Percentiles rank a stretch among this genome's conserved stretches.
These are phyloP conservation scores for Salix purpurea DNA, from an alignment of 345 rosid genomes.

Conservation along the genomic window DNA sequence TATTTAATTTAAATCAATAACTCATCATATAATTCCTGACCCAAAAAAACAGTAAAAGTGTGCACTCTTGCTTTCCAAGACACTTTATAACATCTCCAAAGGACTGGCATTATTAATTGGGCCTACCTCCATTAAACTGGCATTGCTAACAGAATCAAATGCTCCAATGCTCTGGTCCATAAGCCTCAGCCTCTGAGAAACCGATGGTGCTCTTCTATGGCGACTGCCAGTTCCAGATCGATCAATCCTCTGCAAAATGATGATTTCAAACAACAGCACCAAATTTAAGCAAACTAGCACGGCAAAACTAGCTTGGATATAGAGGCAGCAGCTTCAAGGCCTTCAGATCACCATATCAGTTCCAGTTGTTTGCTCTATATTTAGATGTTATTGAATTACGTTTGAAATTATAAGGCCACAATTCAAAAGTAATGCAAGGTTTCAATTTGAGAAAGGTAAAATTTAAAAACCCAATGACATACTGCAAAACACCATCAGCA, in stretches of 20 bases:
- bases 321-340: not conserved
- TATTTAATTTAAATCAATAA: too few species aligned
- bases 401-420: not conserved
- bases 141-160: slow-evolving; percentile 69
- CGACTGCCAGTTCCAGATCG: slow-evolving; percentile 75
- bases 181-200: slow-evolving; percentile 60
- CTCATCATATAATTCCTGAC: not conserved
- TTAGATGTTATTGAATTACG: not conserved
- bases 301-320: not conserved
- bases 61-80: not conserved
- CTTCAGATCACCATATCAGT: not conserved
- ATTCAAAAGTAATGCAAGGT: not conserved
- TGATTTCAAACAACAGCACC: slow-evolving; percentile 1
- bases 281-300: not conserved
- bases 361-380: not conserved
- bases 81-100: not conserved
- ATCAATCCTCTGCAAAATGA: slow-evolving; percentile 69
- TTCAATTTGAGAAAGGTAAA: not conserved
- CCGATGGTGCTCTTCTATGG: slow-evolving; percentile 62
- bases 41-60: not conserved
- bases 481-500: not conserved
- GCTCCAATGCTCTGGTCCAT: slow-evolving; percentile 47
- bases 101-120: not conserved
- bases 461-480: not conserved
- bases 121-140: slow-evolving; percentile 87